These are phyloP conservation scores for Narthecium ossifragum DNA, from an alignment of 106 monocot species.

Conservation along the genomic window DNA sequence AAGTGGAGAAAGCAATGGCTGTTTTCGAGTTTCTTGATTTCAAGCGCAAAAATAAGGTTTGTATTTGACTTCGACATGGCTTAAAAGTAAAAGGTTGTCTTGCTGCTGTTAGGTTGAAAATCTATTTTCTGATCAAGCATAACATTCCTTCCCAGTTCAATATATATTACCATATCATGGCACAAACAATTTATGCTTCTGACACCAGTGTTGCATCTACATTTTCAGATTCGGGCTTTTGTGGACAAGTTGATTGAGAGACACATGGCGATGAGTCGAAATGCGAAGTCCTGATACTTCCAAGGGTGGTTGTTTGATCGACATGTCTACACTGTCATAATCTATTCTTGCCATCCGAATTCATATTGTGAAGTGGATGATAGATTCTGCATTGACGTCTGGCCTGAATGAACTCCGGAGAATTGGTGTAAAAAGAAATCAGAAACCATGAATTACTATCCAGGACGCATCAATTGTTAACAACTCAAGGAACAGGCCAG, in stretches of 20 bases:
- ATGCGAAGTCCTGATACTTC: conserved; percentile 32
- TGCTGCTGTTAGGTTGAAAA: no score
- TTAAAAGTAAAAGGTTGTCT: no score
- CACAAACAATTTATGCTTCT: no score
- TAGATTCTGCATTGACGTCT: not conserved
- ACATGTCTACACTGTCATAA: not conserved
- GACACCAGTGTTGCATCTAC: no score
- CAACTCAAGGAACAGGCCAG: not conserved
- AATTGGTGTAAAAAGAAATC: not conserved
- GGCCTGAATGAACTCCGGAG: not conserved
- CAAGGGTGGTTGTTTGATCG: not conserved
- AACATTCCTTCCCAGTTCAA: no score
- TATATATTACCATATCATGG: no score
- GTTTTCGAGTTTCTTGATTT: conserved; percentile 76
- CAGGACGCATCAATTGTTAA: not conserved
- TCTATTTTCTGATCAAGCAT: no score
- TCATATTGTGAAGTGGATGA: not conserved
- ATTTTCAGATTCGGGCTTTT: conserved; percentile 87
- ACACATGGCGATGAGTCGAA: conserved; percentile 44
- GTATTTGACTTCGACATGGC: not conserved
- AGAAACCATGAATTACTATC: not conserved
- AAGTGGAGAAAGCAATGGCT: conserved; percentile 67
- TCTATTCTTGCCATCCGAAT: no score
- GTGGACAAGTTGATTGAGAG: conserved; percentile 91
- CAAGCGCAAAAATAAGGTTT: conserved; percentile 78